Percentiles rank a stretch among this genome's conserved stretches.
These are phyloP conservation scores for Lithospermum erythrorhizon DNA, from an alignment of 257 asterid species.

Conservation along the genomic window DNA sequence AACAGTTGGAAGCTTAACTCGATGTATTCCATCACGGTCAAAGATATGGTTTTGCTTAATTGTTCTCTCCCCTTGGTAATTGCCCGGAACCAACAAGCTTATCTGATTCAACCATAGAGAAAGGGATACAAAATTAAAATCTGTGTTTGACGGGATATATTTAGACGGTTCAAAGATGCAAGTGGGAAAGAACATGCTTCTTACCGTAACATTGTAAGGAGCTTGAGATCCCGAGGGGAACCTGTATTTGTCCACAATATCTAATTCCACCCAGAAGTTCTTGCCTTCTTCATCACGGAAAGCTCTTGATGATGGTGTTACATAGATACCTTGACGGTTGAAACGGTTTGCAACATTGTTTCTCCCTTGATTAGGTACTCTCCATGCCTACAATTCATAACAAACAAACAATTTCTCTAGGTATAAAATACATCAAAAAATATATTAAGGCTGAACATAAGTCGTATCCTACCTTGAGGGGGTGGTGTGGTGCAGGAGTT, in stretches of 20 bases:
- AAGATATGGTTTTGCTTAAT: slow-evolving; percentile 55
- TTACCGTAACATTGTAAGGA: slow-evolving; percentile 92
- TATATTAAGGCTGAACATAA: not conserved
- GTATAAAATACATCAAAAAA: too few relatives aligned
- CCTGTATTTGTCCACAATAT: slow-evolving; percentile 71
- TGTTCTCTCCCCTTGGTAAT: slow-evolving; percentile 95
- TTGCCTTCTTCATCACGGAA: slow-evolving; percentile 99
- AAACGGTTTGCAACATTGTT: slow-evolving; percentile 61
- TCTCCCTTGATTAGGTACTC: slow-evolving; percentile 77
- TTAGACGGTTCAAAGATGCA: slow-evolving; percentile 1
- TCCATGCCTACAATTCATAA: slow-evolving; percentile 63
- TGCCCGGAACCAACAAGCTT: slow-evolving; percentile 93
- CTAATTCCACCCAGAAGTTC: slow-evolving; percentile 84
- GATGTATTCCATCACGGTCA: slow-evolving; percentile 56
- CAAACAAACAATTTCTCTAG: slow-evolving; percentile 3
- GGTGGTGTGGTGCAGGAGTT: slow-evolving; percentile 93
- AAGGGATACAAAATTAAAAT: not conserved
- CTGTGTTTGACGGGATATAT: not conserved
- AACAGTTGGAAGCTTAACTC: slow-evolving; percentile 75
- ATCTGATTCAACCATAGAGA: slow-evolving; percentile 33
- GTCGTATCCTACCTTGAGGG: slow-evolving; percentile 58
- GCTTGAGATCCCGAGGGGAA: slow-evolving; percentile 87
- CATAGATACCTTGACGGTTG: slow-evolving; percentile 76
- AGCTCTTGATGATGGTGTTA: slow-evolving; percentile 79
- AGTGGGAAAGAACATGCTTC: slow-evolving; percentile 1